Evolutionary conservation across 176 grass and related monocot genomes (phyloP), one percentile per base, ranked within the genome.

Genomic region (Lolium perenne): DNA sequence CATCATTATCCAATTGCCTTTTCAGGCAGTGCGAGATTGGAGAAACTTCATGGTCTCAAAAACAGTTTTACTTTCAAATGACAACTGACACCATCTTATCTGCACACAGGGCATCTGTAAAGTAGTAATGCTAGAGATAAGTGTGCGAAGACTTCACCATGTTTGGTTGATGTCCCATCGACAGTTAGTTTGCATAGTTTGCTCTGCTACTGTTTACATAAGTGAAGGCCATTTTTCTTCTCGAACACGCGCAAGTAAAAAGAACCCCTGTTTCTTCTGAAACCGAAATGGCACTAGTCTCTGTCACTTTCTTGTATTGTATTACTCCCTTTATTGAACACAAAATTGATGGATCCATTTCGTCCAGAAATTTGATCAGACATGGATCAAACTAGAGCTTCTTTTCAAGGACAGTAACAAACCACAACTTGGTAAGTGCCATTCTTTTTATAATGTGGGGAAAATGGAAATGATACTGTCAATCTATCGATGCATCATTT

Each of bases 11-110:
- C 20, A 23, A 15, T 79, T 38, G 3, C 40, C 76, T 87, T 80
- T 91, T 49, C 76, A 69, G 68, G 81, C 18, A 87, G 59, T 73
- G 65, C 17, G 4, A 80, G 59, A 74, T 75, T 87, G 49, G 80
- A 84, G 76, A 87, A 91, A 26, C 66, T 87, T 80, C 80, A 87
- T 83, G 58, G 8, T 91, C 75, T 83, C 76, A 72, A 55, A 57
- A 76, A 51, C 7, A 29, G 6, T 84, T 51, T 80, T 79, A 81
- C 72, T 69, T 86, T 86, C 54, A 82, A 57, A 84, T 76, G 46
- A 76, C 59, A 76, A 84, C 8, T 92, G 63, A 67, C 41, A 32
- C 35, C 75, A 56, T 55, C 77, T 82, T 85, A 43, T 85, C 29
- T 88, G 82, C 49, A 38, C 85, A 35, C 46, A 88, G 47, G 43